phyloP scores from a whole-genome alignment of 768 basidiomycete species.

The Rubroboletus pulcherrimus region DNA sequence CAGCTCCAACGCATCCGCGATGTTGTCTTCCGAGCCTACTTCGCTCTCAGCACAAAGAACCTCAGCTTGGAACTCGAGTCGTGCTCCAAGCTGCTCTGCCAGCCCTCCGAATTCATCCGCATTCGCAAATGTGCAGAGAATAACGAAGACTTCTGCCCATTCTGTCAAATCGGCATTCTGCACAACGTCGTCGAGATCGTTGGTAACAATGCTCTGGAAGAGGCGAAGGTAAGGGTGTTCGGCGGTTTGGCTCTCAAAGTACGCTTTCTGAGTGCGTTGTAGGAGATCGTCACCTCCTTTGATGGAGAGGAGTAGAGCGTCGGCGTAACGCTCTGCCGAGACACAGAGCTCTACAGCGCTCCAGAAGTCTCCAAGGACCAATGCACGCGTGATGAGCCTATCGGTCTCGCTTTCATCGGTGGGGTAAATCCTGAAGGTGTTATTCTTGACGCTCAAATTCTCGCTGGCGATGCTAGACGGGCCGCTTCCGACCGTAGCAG shows the following conservation, averaged over 20 bases:
- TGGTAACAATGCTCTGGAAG: slow-evolving; percentile 89
- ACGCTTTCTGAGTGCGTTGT: slow-evolving; percentile 84
- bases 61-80: slow-evolving; percentile 83
- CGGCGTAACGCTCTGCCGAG: slow-evolving; percentile 84
- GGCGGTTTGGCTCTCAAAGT: slow-evolving; percentile 80
- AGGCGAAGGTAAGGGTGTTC: slow-evolving; percentile 84
- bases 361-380: slow-evolving; percentile 94
- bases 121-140: slow-evolving; percentile 89
- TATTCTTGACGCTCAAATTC: slow-evolving; percentile 53
- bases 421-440: slow-evolving; percentile 90
- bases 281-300: slow-evolving; percentile 87
- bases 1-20: slow-evolving; percentile 38
- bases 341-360: slow-evolving; percentile 90
- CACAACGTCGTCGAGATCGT: slow-evolving; percentile 90
- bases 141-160: slow-evolving; percentile 96
- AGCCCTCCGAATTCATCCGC: slow-evolving; percentile 83
- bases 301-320: slow-evolving; percentile 91
- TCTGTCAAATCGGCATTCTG: slow-evolving; percentile 93
- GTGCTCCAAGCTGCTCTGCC: slow-evolving; percentile 85
- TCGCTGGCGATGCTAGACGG: slow-evolving; percentile 70
- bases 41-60: slow-evolving; percentile 49
- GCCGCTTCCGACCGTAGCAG: slow-evolving; percentile 91
- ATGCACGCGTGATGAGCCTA: slow-evolving; percentile 82
- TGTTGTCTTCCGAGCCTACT: slow-evolving; percentile 39
- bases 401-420: slow-evolving; percentile 84